These are phyloP conservation scores for Escallonia herrerae DNA, from an alignment of 129 eudicot species.

Conservation along the genomic window DNA sequence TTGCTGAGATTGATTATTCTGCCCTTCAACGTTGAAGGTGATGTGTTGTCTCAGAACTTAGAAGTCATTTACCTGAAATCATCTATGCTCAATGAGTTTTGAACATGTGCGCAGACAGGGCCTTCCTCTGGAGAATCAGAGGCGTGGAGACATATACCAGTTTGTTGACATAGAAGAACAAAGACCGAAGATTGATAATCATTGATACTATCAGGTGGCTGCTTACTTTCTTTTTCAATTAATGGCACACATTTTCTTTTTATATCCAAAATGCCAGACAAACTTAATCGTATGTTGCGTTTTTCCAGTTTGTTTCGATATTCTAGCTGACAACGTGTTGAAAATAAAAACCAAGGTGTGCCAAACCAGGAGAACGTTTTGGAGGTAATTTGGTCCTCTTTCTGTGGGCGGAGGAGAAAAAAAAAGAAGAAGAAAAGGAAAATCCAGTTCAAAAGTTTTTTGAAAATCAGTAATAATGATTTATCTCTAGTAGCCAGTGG, in stretches of 20 bases:
- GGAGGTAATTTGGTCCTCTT: too few species aligned
- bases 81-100: not conserved
- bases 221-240: not conserved
- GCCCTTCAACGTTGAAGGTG: slow-evolving; percentile 8
- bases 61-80: not conserved
- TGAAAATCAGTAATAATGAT: too few species aligned
- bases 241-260: too few species aligned
- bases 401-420: too few species aligned
- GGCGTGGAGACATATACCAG: slow-evolving; percentile 10
- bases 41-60: not conserved
- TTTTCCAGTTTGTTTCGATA: not conserved
- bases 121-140: slow-evolving; percentile 14
- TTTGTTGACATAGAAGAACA: slow-evolving; percentile 7
- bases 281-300: not conserved
- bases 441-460: too few species aligned
- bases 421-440: too few species aligned
- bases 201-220: not conserved
- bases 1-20: slow-evolving; percentile 23
- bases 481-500: too few species aligned
- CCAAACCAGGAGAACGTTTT: too few species aligned
- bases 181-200: not conserved
- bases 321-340: too few species aligned
- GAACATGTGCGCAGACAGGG: slow-evolving; percentile 15
- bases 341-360: too few species aligned
- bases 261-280: not conserved